phyloP scores from a whole-genome alignment of 2,329 filamentous ascomycete genomes.

The Colletotrichum chlorophyti region DNA sequence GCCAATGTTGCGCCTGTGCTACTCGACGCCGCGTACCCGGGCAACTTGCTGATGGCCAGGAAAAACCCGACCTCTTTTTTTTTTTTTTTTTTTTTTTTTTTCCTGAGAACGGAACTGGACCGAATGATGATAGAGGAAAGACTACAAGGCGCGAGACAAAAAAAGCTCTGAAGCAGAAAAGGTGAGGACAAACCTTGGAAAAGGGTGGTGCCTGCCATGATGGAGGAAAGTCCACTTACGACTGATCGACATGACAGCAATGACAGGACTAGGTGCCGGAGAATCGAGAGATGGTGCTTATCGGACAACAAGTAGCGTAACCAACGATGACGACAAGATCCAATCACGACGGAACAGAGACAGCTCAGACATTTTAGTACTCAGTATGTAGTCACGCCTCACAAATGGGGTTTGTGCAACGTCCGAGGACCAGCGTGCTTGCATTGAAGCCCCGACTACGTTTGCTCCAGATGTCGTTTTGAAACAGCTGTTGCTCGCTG shows the following conservation, averaged over 20 bases:
- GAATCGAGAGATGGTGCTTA: neutral
- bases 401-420: neutral
- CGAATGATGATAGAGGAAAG: too few species aligned
- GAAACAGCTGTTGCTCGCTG: too few species aligned
- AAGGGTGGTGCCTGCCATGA: neutral
- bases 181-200: neutral
- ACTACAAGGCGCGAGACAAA: neutral
- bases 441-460: too few species aligned
- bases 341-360: too few species aligned
- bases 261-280: neutral
- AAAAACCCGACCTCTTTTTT: too few species aligned
- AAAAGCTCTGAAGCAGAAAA: conserved; percentile 1
- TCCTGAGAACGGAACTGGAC: too few species aligned
- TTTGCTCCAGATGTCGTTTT: too few species aligned
- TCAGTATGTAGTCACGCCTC: too few species aligned
- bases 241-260: neutral
- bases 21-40: conserved; percentile 55
- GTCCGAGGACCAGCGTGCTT: neutral
- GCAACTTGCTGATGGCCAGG: conserved; percentile 50
- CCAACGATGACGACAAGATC: too few species aligned
- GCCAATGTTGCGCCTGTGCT: conserved; percentile 58
- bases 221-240: neutral
- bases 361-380: too few species aligned
- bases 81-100: too few species aligned
- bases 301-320: too few species aligned